These are phyloP conservation scores for Candida pini DNA, from an alignment of 805 yeast genomes.

Conservation along the genomic window DNA sequence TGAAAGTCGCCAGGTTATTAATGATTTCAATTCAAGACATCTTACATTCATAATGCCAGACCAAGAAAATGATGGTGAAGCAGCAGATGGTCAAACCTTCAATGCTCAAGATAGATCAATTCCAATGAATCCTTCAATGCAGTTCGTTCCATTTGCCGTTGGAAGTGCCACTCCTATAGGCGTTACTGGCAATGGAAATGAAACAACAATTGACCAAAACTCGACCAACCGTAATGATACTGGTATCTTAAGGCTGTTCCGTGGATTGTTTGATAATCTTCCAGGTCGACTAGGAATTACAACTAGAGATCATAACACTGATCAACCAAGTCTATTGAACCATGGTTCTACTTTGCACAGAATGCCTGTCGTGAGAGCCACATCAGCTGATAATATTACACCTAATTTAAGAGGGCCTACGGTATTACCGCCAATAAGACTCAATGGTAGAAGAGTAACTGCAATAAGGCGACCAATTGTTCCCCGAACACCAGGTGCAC, in stretches of 20 bases:
- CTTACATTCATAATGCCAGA: constrained; percentile 28
- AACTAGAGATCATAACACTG: constrained; percentile 8
- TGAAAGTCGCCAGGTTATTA: constrained; percentile 25
- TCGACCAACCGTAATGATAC: no score
- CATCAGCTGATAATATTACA: background rate
- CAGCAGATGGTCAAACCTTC: constrained; percentile 1
- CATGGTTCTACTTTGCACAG: constrained; percentile 8
- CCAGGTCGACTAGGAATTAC: constrained; percentile 21
- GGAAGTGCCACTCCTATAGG: no score
- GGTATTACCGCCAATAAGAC: no score
- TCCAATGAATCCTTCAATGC: no score
- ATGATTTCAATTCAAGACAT: constrained; percentile 26
- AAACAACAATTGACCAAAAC: no score
- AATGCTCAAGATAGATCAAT: no score
- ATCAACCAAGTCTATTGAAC: constrained; percentile 3
- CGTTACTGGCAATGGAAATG: no score
- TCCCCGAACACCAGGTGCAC: no score
- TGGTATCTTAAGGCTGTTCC: no score
- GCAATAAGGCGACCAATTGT: no score
- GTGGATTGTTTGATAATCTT: no score
- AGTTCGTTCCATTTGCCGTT: no score
- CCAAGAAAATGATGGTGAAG: constrained; percentile 14
- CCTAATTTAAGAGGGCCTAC: background rate
- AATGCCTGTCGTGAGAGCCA: constrained; percentile 11
- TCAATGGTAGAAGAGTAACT: background rate